Evolutionary conservation across 305 asterid genomes (phyloP).

Genomic region (Plantago lanceolata): DNA sequence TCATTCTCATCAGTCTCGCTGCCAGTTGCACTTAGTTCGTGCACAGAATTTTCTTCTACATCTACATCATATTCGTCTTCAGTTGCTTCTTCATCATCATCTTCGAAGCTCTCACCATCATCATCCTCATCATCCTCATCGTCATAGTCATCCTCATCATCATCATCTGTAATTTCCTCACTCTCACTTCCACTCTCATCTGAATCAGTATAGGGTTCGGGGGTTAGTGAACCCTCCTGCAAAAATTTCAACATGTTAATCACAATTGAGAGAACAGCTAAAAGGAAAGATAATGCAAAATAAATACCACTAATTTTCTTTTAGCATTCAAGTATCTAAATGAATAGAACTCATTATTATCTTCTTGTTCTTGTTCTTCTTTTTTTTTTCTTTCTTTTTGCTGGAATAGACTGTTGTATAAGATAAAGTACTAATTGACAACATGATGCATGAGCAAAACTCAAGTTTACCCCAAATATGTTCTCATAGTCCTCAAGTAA

Average conservation of each 20-base stretch:
- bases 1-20: constrained; percentile 44
- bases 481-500: constrained; percentile 87
- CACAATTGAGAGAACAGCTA: not conserved
- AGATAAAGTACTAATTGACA: constrained; percentile 6
- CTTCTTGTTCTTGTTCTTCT: not conserved
- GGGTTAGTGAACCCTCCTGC: constrained; percentile 73
- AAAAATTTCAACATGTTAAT: constrained; percentile 22
- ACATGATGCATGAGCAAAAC: constrained; percentile 7
- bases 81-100: constrained; percentile 42
- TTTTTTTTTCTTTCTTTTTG: not conserved
- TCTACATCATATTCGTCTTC: constrained; percentile 43
- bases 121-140: constrained; percentile 51
- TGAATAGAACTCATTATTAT: not conserved
- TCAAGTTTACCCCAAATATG: constrained; percentile 82
- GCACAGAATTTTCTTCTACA: constrained; percentile 54
- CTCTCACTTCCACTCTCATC: constrained; percentile 88
- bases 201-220: constrained; percentile 86
- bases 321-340: constrained; percentile 7
- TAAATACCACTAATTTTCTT: constrained; percentile 4
- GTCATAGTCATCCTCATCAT: constrained; percentile 49
- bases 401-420: not conserved
- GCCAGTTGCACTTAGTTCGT: constrained; percentile 44
- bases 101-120: constrained; percentile 35
- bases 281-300: constrained; percentile 1
- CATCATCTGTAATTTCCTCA: constrained; percentile 86